These are phyloP conservation scores for Pseudogymnoascus sp. DNA, from an alignment of 2,329 filamentous ascomycete species.

Conservation along the genomic window DNA sequence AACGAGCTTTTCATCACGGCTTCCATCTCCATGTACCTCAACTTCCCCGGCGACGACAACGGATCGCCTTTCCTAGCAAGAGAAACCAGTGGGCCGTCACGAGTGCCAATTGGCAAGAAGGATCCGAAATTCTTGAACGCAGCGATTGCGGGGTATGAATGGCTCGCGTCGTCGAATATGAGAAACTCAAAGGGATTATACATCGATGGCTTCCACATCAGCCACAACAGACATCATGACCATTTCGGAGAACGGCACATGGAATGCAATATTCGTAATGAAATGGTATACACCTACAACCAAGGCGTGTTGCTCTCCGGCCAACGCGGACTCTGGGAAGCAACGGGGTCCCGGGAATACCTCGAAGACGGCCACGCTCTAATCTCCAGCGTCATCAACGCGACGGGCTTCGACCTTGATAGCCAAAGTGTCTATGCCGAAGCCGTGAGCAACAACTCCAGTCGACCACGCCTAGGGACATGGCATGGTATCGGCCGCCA, in stretches of 20 bases:
- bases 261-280: conserved; percentile 71
- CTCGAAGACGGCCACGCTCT: conserved; percentile 74
- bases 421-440: conserved; percentile 32
- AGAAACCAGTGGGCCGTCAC: conserved; percentile 18
- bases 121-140: conserved; percentile 62
- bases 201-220: conserved; percentile 83
- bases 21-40: conserved; percentile 80
- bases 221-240: conserved; percentile 38
- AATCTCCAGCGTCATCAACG: conserved; percentile 63
- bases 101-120: conserved; percentile 30
- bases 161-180: conserved; percentile 77
- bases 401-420: conserved; percentile 66
- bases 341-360: conserved; percentile 63
- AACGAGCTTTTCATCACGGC: conserved; percentile 85
- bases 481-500: conserved; percentile 73
- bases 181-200: conserved; percentile 68
- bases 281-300: conserved; percentile 94
- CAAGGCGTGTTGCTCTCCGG: conserved; percentile 85
- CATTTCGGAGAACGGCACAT: conserved; percentile 37
- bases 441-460: conserved; percentile 12
- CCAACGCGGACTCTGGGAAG: conserved; percentile 70
- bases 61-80: conserved; percentile 54
- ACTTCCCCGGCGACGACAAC: conserved; percentile 76
- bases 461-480: conserved; percentile 14
- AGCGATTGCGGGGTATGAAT: conserved; percentile 70